Evolutionary conservation across 2,329 filamentous ascomycete species (phyloP), one percentile per base, ranked within the genome.

Genomic region (Nakataea oryzae): DNA sequence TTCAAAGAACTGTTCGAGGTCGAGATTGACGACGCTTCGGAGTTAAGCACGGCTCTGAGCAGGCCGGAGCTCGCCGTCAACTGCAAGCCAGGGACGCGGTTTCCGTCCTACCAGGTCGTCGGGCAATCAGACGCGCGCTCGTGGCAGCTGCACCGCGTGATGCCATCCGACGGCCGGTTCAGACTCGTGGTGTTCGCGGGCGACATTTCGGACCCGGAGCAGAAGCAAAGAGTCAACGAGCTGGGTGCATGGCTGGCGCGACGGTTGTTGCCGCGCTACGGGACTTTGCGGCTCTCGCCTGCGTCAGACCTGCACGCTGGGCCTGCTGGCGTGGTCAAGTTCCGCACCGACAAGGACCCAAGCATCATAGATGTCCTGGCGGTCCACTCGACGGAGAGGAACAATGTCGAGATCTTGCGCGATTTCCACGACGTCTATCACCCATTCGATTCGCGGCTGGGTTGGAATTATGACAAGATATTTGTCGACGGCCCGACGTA

Each of bases 181-280:
- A 75, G 84, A 9, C 69, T 88, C 32, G 71, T 87, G 1, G 73
- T 90, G 1, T 89, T 90, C 65, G 79, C 84, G 0, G 87, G 87
- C 1, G 75, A 87, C 65, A 72, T 90, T 2, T 71, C 75, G 2
- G 65, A 74, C 0, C 14, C 73, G 0, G 61, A 64, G 1, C 81
- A 84, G 63, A 76, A 76, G 62, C 66, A 70, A 0, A 75, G 78
- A 3, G 73, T 85, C 3, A 70, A 79, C 29, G 66, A 60, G 0
- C 77, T 88, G 29, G 84, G 83, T 58, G 68, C 73, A 1, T 71
- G 68, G 60, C 74, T 85, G 4, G 71, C 72, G 0, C 57, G 68
- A 1, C 72, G 74, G 0, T 75, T 85, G 62, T 68, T 86, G 17
- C 70, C 64, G n/a, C 72, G 68, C n/a, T 76, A 75, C 59, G 56